A percentile compares a stretch with the other conserved stretches of the same genome.
Evolutionary conservation across 306 rosid species (phyloP).

Genomic region (Chamaecrista fasciculata): DNA sequence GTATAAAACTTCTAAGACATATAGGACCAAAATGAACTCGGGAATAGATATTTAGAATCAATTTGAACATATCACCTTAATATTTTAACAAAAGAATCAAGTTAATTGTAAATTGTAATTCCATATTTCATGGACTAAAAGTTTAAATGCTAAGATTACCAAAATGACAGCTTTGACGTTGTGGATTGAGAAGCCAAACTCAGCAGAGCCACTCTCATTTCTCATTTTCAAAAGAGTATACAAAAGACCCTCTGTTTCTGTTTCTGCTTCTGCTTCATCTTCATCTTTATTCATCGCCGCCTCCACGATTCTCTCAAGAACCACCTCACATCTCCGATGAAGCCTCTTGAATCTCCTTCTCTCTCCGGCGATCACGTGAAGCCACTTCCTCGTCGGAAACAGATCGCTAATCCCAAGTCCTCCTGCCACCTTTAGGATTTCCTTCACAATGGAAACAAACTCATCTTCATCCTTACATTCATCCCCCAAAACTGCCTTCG

Average conservation of each 20-base stretch:
- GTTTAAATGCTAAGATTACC: neutral
- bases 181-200: neutral
- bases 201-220: neutral
- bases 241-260: neutral
- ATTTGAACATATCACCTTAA: no score
- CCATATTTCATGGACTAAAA: no score
- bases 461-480: constrained; percentile 20
- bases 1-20: no score
- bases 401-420: neutral
- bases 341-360: neutral
- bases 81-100: no score
- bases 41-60: no score
- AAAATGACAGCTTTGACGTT: neutral
- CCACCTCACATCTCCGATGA: neutral
- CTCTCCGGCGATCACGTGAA: constrained; percentile 8
- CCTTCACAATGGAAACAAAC: neutral
- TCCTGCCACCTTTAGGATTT: neutral
- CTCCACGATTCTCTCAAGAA: constrained; percentile 7
- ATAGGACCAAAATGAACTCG: no score
- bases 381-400: constrained; percentile 7
- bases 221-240: neutral
- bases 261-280: neutral
- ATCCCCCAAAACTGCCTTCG: constrained; percentile 27
- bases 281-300: neutral
- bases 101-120: no score